A percentile compares a stretch with the other conserved stretches of the same genome.
phyloP scores from a whole-genome alignment of 2,329 filamentous ascomycete genomes.

The Penicillium sp. region DNA sequence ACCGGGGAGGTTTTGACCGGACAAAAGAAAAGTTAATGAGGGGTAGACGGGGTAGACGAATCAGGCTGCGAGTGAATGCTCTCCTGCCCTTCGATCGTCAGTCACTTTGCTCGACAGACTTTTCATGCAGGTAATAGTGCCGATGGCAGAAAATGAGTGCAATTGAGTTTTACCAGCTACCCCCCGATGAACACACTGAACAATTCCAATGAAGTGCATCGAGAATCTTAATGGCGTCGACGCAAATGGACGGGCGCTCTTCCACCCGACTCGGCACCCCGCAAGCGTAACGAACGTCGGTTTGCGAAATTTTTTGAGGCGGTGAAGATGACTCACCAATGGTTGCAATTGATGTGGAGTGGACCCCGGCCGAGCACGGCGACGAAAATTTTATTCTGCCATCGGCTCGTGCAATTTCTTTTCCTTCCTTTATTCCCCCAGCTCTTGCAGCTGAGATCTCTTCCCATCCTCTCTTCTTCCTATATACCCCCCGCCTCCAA shows the following conservation, averaged over 20 bases:
- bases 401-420: constrained; percentile 5
- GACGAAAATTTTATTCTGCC: constrained; percentile 19
- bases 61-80: no score
- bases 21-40: no score
- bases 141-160: no score
- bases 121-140: no score
- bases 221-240: no score
- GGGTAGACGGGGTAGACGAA: no score
- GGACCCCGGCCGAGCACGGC: constrained; percentile 6
- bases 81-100: no score
- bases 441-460: constrained; percentile 17
- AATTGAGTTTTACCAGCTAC: no score
- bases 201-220: no score
- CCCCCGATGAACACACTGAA: no score
- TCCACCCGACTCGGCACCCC: background rate
- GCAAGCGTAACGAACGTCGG: constrained; percentile 1
- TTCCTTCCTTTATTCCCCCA: constrained; percentile 14
- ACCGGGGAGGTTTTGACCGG: no score
- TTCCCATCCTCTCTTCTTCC: constrained; percentile 1
- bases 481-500: constrained; percentile 1
- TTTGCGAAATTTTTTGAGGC: constrained; percentile 14
- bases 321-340: constrained; percentile 2
- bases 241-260: background rate
- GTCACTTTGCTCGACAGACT: no score
- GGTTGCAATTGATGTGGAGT: constrained; percentile 10